Percentiles rank a stretch among this genome's conserved stretches.
These are phyloP conservation scores for Hericium coralloides DNA, from an alignment of 768 basidiomycete species.

Conservation along the genomic window DNA sequence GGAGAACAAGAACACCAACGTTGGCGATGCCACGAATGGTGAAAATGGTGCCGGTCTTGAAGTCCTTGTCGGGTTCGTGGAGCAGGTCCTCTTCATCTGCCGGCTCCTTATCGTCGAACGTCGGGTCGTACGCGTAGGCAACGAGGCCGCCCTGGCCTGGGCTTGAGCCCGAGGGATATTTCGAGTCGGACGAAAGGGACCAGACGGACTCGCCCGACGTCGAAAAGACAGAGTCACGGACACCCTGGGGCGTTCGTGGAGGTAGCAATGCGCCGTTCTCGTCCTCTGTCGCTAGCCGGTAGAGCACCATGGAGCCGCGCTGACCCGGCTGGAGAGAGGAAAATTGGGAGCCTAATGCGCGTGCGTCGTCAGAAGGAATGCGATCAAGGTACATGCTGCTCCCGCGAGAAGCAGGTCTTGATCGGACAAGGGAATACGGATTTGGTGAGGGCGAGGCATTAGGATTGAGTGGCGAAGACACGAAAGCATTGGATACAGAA, in stretches of 20 bases:
- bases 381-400: conserved; percentile 32
- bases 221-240: conserved; percentile 38
- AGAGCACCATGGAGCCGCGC: conserved; percentile 59
- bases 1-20: conserved; percentile 53
- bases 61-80: conserved; percentile 45
- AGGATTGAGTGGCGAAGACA: conserved; percentile 48
- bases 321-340: conserved; percentile 11
- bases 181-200: conserved; percentile 46
- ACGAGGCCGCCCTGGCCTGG: conserved; percentile 34
- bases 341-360: conserved; percentile 28
- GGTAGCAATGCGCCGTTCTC: conserved; percentile 23
- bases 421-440: conserved; percentile 22
- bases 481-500: conserved; percentile 26
- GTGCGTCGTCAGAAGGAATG: conserved; percentile 36
- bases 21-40: conserved; percentile 53
- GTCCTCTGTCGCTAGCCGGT: conserved; percentile 41
- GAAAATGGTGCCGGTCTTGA: conserved; percentile 29
- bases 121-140: conserved; percentile 67
- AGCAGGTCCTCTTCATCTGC: conserved; percentile 70
- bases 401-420: conserved; percentile 31
- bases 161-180: conserved; percentile 45
- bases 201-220: conserved; percentile 43
- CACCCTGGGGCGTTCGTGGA: conserved; percentile 20
- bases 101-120: conserved; percentile 41
- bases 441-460: conserved; percentile 18